Base-by-base conservation (phyloP, 2,329 filamentous ascomycete species). In the Plectosphaerella plurivora region DNA sequence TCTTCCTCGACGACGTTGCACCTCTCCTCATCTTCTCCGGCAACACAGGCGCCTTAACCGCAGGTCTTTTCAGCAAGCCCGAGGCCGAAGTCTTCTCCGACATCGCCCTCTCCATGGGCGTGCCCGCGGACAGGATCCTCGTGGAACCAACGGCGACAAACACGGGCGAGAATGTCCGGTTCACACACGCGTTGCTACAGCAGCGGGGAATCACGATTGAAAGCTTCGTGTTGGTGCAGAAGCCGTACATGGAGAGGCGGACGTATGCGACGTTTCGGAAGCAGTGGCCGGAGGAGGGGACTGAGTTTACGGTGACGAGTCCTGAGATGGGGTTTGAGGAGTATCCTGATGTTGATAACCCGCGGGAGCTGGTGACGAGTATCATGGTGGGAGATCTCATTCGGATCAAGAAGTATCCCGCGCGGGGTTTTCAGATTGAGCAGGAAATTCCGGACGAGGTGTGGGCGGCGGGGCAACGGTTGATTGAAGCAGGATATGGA, bases 211-310 rank as follows among this genome's bases (percentile, higher is more conserved):
- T 72, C 8, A 45, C 37, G 2, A 50, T 66, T 0, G 53, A 59
- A 28, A 68, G 64, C 2, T 67, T 76, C 28, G 61, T 76, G 15
- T 62, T 76, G 1, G 73, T 76, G 9, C 74, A 77, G 59, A 77
- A 76, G 60, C 73, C 73, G 22, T 76, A 76, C 53, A 77, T 76
- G 74, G 73, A 76, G 60, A 61, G 73, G 35, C 60, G 74, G 6
- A 74, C 73, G 5, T 75, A 69, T 42, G 73, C 73, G 2, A 77
- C 73, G 0, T 76, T 76, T 53, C 64, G 63, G 53, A 73, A 69
- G 63, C 74, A 76, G 62, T 76, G 74, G 74, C 73, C 72, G 0
- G 68, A 67, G 16, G 51, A 57, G 16, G 51, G 35, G 25, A 63
- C 66, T 1, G 54, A 56, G 5, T 72, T 75, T 36, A 61, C 61